Base-by-base conservation (phyloP, 2,329 filamentous ascomycete species). In the Paraconiothyrium brasiliense region DNA sequence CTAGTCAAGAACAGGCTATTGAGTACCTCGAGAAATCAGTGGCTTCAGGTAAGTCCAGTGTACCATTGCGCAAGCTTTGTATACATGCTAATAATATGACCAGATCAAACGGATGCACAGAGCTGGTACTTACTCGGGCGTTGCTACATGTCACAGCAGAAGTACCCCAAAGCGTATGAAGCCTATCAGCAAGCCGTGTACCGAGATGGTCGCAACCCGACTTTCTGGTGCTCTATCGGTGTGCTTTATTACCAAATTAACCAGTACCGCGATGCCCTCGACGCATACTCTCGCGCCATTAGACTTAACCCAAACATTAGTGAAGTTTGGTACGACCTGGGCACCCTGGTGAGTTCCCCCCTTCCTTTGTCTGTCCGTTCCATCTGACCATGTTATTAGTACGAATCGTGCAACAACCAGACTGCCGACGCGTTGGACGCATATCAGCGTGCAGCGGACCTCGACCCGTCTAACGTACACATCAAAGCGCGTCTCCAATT, bases 181-280 rank as follows among this genome's bases (percentile, higher is more conserved):
- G 94, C 95, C 6, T 98, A 98, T 79, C 95, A 99, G 78, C 95
- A 99, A 83, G 95, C 95, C 2, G 95, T 99, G 43, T 99, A 99
- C 77, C 93, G 95, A 60, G 95, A 99, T 77, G 95, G 95, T 37
- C 91, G 95, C 70, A 98, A 98, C 78, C 95, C 95, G 20, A 98
- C 95, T 1, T 99, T 98, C 84, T 99, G 95, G 95, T 98, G 95
- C 83, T 98, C 94, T 10, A 99, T 99, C 76, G 95, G 95, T 78
- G 95, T 99, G 16, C 86, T 99, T 62, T 99, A 99, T 80, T 99
- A 98, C 82, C 95, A 98, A 81, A 99, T 99, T 84, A 99, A 98
- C 81, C 95, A 99, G 82, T 99, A 99, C 81, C 90, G 95, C 61
- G 95, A 99, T 83, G 95, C 95, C 3, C 87, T 99, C 57, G 95